Evolutionary conservation across 2,329 filamentous ascomycete species (phyloP), one percentile per base, ranked within the genome.

Genomic region (Paraphoma sp.): DNA sequence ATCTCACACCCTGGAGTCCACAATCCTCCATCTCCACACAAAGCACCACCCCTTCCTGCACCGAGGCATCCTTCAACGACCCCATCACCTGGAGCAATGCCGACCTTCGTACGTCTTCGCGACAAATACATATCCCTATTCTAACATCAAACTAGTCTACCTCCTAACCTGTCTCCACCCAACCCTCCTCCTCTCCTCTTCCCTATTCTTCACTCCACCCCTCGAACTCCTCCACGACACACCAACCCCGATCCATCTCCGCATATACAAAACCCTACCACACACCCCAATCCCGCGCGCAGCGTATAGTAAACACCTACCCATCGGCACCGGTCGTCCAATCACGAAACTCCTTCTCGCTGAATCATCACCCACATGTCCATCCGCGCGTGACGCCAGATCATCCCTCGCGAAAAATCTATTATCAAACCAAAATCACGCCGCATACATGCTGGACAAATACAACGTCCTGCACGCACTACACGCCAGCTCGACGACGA

Each of bases 261-360:
- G 51, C 9, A 57, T 70, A 36, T 53, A 54, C 51, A 38, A 55
- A 4, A 48, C 28, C 31, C 36, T 42, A 18, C 46, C 53, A 23
- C 14, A 3, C 40, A n/a, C 7, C 14, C 28, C 51, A 3, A 38
- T 47, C 12, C 53, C 60, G 9, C n/a, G 41, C 1, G 23, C 18
- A 41, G 48, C 56, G 2, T 64, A 50, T 54, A 52, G 56, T 5
- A 45, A 40, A 17, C 23, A 52, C 38, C 18, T 51, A 2, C 68
- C 63, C 23, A 68, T 65, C 42, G 62, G 60, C 38, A 68, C 67
- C 29, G 59, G 60, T 5, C 63, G 65, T 3, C 63, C 64, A 16
- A 17, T n/a, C 2, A 51, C 52, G 36, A 44, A 45, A 3, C 12
- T 6, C 29, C 10, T 38, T 43, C 45, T 67, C 11, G 12, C 68